phyloP scores from a whole-genome alignment of 495 filamentous ascomycete genomes.

The Rhypophila decipiens region DNA sequence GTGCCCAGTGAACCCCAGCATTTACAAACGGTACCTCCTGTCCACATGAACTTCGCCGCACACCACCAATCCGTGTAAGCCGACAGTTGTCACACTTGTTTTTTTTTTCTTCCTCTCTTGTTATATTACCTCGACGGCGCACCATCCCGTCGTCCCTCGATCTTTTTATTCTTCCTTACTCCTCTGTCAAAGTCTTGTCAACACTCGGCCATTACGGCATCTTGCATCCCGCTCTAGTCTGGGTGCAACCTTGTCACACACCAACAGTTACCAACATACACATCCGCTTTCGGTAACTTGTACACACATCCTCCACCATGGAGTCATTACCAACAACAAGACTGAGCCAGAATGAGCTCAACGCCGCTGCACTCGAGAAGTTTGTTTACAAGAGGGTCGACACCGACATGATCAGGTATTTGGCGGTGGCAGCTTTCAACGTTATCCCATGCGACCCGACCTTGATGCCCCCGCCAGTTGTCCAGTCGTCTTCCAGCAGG shows the following conservation, averaged over 20 bases:
- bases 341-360: constrained; percentile 39
- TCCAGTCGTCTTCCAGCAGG: constrained; percentile 1
- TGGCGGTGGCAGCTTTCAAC: constrained; percentile 72
- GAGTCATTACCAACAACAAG: constrained; percentile 27
- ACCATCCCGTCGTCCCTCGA: constrained; percentile 10
- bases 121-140: constrained; percentile 12
- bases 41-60: constrained; percentile 20
- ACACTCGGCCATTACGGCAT: neutral
- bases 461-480: constrained; percentile 34
- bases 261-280: constrained; percentile 2
- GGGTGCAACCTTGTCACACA: neutral
- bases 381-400: constrained; percentile 81
- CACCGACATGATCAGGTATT: constrained; percentile 75
- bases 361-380: constrained; percentile 79
- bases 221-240: neutral
- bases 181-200: too few relatives aligned
- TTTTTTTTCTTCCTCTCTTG: constrained; percentile 2
- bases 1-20: constrained; percentile 14
- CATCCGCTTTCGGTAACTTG: constrained; percentile 5
- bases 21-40: constrained; percentile 6
- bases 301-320: constrained; percentile 28
- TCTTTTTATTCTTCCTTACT: constrained; percentile 16
- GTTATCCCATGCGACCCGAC: constrained; percentile 86
- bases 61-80: constrained; percentile 16
- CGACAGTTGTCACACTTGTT: constrained; percentile 7